These are phyloP conservation scores for Ramularia collo-cygni DNA, from an alignment of 2,329 filamentous ascomycete species.

Conservation along the genomic window DNA sequence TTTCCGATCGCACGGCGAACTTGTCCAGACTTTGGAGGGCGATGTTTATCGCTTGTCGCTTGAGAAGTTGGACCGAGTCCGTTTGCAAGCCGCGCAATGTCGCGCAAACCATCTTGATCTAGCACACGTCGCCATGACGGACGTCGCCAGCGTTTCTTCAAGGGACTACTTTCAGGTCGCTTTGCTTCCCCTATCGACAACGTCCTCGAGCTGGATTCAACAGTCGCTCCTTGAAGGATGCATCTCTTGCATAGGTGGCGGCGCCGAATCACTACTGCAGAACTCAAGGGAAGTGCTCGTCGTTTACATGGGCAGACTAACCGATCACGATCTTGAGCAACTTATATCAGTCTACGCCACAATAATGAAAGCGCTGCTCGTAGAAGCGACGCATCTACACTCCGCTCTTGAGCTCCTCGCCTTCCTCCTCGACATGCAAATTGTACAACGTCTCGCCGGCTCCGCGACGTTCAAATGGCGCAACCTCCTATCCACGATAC, in stretches of 20 bases:
- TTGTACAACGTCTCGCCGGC: constrained; percentile 34
- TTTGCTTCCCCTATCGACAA: constrained; percentile 10
- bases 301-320: constrained; percentile 29
- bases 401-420: constrained; percentile 70
- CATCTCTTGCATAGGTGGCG: constrained; percentile 68
- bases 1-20: constrained; percentile 2
- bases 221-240: constrained; percentile 56
- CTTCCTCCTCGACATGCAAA: constrained; percentile 54
- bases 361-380: constrained; percentile 18
- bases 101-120: constrained; percentile 7
- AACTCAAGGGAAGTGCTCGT: constrained; percentile 60
- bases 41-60: constrained; percentile 60
- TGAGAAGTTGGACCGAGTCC: constrained; percentile 86
- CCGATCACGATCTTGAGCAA: constrained; percentile 3
- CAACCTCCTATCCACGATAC: constrained; percentile 60
- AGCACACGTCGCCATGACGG: constrained; percentile 1
- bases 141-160: constrained; percentile 22
- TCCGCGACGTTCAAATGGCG: constrained; percentile 54
- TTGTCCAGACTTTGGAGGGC: constrained; percentile 13
- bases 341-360: constrained; percentile 20
- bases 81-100: constrained; percentile 55
- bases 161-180: constrained; percentile 19
- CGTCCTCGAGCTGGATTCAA: constrained; percentile 28
- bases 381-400: constrained; percentile 12
- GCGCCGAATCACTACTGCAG: constrained; percentile 67